Evolutionary conservation across 257 asterid species (phyloP).

Genomic region (Solanum commersonii): DNA sequence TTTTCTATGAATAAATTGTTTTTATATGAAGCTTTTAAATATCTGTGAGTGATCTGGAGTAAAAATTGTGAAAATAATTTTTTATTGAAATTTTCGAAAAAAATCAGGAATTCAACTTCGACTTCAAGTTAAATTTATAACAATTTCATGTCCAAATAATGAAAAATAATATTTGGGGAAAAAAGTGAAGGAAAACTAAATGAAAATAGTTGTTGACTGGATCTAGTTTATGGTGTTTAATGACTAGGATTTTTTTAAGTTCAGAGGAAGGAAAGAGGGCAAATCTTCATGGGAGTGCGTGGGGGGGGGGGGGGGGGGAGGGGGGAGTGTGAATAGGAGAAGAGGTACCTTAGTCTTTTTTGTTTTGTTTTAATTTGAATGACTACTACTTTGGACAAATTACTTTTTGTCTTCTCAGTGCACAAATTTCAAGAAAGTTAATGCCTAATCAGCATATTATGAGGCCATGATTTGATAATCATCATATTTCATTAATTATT

Average conservation of each 20-base stretch:
- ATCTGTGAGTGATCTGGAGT: not conserved
- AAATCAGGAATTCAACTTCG: not conserved
- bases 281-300: not conserved
- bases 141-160: too few relatives aligned
- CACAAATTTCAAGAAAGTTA: constrained; percentile 50
- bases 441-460: constrained; percentile 13
- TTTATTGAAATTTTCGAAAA: not conserved
- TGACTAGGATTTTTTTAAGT: not conserved
- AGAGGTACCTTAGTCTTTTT: not conserved
- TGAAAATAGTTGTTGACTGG: not conserved
- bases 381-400: constrained; percentile 16
- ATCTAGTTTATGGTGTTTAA: not conserved
- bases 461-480: constrained; percentile 49
- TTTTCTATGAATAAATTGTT: not conserved
- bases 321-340: not conserved
- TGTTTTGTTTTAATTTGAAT: not conserved
- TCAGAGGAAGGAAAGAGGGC: not conserved
- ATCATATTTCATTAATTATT: not conserved
- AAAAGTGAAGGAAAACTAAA: not conserved
- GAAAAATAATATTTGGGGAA: not conserved
- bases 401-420: constrained; percentile 43
- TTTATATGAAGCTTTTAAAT: not conserved
- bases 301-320: not conserved
- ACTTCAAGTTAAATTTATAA: not conserved
- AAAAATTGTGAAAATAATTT: not conserved